Evolutionary conservation across 306 rosid species (phyloP).

Genomic region (Prunus kanzakura): DNA sequence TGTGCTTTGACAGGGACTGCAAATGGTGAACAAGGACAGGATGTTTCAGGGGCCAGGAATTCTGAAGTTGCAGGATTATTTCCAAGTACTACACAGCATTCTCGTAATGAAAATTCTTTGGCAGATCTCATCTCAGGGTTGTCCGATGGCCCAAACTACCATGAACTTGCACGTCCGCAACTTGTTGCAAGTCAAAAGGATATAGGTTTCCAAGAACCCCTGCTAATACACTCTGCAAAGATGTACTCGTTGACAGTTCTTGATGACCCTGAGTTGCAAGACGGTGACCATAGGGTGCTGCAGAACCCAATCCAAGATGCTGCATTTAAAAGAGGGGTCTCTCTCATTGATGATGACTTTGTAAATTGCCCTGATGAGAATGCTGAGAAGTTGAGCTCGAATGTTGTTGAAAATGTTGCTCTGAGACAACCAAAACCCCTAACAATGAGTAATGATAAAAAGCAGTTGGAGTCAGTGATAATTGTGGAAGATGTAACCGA

Average conservation of each 20-base stretch:
- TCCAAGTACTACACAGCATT: conserved; percentile 31
- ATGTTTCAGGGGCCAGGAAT: conserved; percentile 26
- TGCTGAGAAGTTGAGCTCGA: conserved; percentile 36
- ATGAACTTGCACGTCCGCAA: conserved; percentile 30
- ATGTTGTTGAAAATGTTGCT: conserved; percentile 24
- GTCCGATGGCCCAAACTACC: conserved; percentile 31
- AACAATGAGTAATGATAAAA: conserved; percentile 26
- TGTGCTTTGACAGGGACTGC: conserved; percentile 34
- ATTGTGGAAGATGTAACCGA: conserved; percentile 20
- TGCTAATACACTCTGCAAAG: conserved; percentile 28
- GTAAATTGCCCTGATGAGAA: conserved; percentile 26
- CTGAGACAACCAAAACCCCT: conserved; percentile 24
- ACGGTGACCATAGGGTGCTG: conserved; percentile 20
- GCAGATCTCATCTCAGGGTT: conserved; percentile 36
- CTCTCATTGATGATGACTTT: conserved; percentile 48
- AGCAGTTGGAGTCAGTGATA: conserved; percentile 23
- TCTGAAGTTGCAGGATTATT: conserved; percentile 33
- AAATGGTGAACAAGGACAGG: conserved; percentile 31
- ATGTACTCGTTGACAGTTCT: conserved; percentile 31
- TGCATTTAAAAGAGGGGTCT: conserved; percentile 29
- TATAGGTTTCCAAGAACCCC: conserved; percentile 28
- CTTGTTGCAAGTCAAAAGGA: conserved; percentile 30
- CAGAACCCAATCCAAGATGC: conserved; percentile 30
- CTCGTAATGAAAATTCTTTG: conserved; percentile 18
- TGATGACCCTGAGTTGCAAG: conserved; percentile 33